Percentiles rank a stretch among this genome's conserved stretches.
phyloP scores from a whole-genome alignment of 2,329 filamentous ascomycete genomes.

The Alternaria arborescens region DNA sequence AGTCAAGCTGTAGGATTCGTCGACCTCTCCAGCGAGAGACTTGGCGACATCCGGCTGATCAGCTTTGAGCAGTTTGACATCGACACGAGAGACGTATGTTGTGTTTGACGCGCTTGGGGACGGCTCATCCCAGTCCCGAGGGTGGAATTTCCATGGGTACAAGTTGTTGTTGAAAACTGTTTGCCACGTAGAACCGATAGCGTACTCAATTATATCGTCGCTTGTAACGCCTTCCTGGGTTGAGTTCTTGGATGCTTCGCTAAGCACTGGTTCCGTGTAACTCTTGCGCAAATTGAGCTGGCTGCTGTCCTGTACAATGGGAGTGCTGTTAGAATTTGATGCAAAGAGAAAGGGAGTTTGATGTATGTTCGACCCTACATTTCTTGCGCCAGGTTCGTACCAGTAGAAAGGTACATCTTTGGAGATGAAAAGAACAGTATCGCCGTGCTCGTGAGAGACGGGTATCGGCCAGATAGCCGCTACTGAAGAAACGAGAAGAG shows the following conservation, averaged over 20 bases:
- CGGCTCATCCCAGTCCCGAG: slow-evolving; percentile 72
- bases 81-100: slow-evolving; percentile 66
- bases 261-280: slow-evolving; percentile 13
- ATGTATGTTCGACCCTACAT: slow-evolving; percentile 37
- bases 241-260: slow-evolving; percentile 1
- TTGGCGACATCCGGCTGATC: slow-evolving; percentile 66
- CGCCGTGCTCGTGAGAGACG: slow-evolving; percentile 47
- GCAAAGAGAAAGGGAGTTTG: slow-evolving; percentile 23
- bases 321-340: slow-evolving; percentile 30
- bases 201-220: slow-evolving; percentile 57
- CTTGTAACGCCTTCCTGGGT: slow-evolving; percentile 52
- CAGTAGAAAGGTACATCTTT: slow-evolving; percentile 47
- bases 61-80: slow-evolving; percentile 66
- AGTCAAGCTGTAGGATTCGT: slow-evolving; percentile 78
- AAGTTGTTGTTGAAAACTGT: slow-evolving; percentile 74
- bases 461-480: slow-evolving; percentile 57
- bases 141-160: slow-evolving; percentile 80
- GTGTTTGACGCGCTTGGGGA: slow-evolving; percentile 48
- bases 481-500: slow-evolving; percentile 34
- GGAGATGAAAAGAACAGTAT: slow-evolving; percentile 52
- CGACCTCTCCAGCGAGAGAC: slow-evolving; percentile 69
- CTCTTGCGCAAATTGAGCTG: slow-evolving; percentile 21
- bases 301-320: slow-evolving; percentile 17
- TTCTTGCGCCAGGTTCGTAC: slow-evolving; percentile 47
- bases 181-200: slow-evolving; percentile 64